phyloP scores from a whole-genome alignment of 2,329 filamentous ascomycete genomes.

The Colletotrichum orbiculare region DNA sequence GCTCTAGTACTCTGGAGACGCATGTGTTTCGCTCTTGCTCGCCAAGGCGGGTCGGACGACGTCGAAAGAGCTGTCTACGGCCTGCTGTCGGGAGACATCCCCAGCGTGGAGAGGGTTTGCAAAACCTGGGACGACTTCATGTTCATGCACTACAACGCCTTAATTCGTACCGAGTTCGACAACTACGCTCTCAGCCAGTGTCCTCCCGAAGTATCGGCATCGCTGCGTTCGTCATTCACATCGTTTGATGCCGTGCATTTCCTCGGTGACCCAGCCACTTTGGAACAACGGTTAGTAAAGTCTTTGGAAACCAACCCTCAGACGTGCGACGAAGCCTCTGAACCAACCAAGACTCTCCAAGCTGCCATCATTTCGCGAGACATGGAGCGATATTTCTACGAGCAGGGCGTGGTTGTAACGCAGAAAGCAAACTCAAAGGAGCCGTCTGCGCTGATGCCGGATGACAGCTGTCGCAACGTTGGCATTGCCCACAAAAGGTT shows the following conservation, averaged over 20 bases:
- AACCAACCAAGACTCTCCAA: constrained; percentile 80
- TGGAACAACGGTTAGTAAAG: constrained; percentile 69
- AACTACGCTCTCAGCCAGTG: constrained; percentile 70
- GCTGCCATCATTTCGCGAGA: constrained; percentile 77
- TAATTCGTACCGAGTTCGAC: constrained; percentile 84
- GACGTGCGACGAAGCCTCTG: constrained; percentile 67
- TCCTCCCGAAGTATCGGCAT: constrained; percentile 63
- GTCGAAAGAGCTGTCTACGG: constrained; percentile 94
- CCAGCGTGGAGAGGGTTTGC: constrained; percentile 81
- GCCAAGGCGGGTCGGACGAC: constrained; percentile 75
- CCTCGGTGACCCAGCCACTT: constrained; percentile 64
- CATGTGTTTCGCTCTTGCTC: constrained; percentile 78
- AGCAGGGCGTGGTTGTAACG: constrained; percentile 66
- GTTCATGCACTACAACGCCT: constrained; percentile 88
- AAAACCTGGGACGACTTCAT: constrained; percentile 86
- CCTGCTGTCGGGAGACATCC: constrained; percentile 85
- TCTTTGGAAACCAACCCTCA: constrained; percentile 67
- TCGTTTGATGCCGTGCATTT: constrained; percentile 74
- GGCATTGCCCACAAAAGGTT: constrained; percentile 57
- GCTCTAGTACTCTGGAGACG: constrained; percentile 77
- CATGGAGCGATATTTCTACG: constrained; percentile 65
- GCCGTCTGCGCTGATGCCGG: constrained; percentile 44
- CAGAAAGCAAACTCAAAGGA: constrained; percentile 51
- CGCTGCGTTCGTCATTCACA: constrained; percentile 68
- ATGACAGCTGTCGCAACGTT: constrained; percentile 39